Evolutionary conservation across 1,284 basidiomycete genomes (phyloP), one percentile per base, ranked within the genome.

Genomic region (Microbotryum lychnidis-dioicae): DNA sequence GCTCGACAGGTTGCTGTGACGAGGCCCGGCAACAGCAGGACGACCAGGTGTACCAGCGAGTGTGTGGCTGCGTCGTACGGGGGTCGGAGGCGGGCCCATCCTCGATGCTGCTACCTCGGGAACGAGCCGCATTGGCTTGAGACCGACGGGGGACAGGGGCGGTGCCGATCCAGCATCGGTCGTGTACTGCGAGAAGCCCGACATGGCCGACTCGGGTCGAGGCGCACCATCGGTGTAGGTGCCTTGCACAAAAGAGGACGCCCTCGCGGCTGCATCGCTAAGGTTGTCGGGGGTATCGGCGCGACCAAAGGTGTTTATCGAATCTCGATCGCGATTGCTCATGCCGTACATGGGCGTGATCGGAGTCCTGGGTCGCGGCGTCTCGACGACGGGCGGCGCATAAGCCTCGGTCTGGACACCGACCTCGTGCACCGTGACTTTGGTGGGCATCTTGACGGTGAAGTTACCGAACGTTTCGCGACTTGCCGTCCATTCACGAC

Each of bases 401-500:
- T 83, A 84, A 52, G 80, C 79, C 62, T 90, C 88, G 3, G 87
- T 90, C 76, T 90, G 87, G 33, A 84, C 52, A 9, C 58, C 47
- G n/a, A 46, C 55, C 57, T 65, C 57, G 52, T 60, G 50, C 42
- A 66, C 70, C 14, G 62, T 63, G 14, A 71, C 70, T 6, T 10
- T 63, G 50, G 25, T 54, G 55, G 29, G 58, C 57, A 45, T 44
- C 56, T 47, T 44, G 57, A 2, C n/a, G 33, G 37, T 21, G 44
- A 53, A 14, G 21, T 55, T 58, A 50, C 49, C 50, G 48, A 50
- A 20, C 5, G 25, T 18, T 4, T 23, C 44, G 44, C 54, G 54
- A 20, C 44, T 18, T 12, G 37, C 37, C 37, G 37, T 16, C 37
- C 37, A 42, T 42, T 42, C 37, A 18, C 37, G 37, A 16, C 42